These are phyloP conservation scores for Hawksworthiomyces lignivorus DNA, from an alignment of 2,329 filamentous ascomycete species.

Conservation along the genomic window DNA sequence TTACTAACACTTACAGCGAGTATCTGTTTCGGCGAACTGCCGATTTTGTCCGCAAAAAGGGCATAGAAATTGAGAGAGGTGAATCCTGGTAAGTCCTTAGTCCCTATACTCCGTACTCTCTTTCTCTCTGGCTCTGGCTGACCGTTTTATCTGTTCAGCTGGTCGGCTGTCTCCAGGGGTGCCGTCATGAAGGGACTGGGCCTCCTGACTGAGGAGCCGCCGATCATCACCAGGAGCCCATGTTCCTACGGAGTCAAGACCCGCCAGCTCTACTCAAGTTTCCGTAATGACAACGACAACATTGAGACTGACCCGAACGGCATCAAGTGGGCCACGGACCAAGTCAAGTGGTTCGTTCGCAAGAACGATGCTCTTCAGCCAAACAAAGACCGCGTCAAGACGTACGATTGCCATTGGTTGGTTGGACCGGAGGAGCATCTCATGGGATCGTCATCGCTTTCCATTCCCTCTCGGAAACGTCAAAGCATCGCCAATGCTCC, in stretches of 20 bases:
- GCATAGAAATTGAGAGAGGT: conserved; percentile 17
- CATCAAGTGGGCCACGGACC: conserved; percentile 17
- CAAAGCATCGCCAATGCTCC: background rate
- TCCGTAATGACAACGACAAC: conserved; percentile 11
- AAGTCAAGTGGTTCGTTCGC: conserved; percentile 19
- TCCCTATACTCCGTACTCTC: background rate
- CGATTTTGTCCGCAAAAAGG: conserved; percentile 11
- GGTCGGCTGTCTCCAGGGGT: conserved; percentile 20
- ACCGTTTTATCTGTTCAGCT: conserved; percentile 4
- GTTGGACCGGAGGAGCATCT: conserved; percentile 14
- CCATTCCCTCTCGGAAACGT: conserved; percentile 3
- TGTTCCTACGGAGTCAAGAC: conserved; percentile 18
- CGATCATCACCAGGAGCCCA: conserved; percentile 12
- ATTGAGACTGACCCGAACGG: conserved; percentile 15
- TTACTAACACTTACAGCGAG: conserved; percentile 6
- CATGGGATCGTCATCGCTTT: background rate
- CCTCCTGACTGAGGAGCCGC: conserved; percentile 18
- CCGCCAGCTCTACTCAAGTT: conserved; percentile 12
- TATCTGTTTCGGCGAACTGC: conserved; percentile 17
- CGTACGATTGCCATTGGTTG: conserved; percentile 18
- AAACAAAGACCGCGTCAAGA: conserved; percentile 10
- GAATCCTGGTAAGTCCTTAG: conserved; percentile 13
- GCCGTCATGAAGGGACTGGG: conserved; percentile 21
- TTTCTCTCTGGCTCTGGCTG: background rate
- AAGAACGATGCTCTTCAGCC: conserved; percentile 19